Percentiles rank a stretch among this genome's conserved stretches.
phyloP scores from a whole-genome alignment of 768 basidiomycete species.

The Trametes cubensis region DNA sequence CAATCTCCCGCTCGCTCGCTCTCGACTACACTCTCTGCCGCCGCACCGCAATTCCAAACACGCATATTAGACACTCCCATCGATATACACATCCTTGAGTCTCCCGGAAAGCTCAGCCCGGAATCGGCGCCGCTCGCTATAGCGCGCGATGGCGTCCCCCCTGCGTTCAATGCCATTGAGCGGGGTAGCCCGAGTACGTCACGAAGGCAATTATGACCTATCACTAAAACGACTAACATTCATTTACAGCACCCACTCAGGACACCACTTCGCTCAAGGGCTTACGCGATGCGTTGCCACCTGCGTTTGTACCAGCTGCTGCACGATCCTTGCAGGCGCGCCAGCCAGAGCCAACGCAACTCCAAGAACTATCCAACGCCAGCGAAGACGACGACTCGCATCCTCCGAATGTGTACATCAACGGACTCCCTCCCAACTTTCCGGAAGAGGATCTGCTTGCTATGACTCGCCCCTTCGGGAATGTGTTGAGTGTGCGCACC shows the following conservation, averaged over 20 bases:
- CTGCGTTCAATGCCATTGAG: background rate
- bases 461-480: conserved; percentile 72
- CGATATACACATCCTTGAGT: conserved; percentile 19
- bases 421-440: conserved; percentile 82
- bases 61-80: conserved; percentile 26
- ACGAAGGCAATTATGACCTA: too few species aligned
- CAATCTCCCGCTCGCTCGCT: conserved; percentile 12
- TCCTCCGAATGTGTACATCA: conserved; percentile 82
- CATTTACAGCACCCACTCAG: conserved; percentile 5
- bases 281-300: conserved; percentile 3
- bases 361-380: background rate
- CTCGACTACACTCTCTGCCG: conserved; percentile 20
- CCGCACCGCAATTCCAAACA: conserved; percentile 23
- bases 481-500: conserved; percentile 75
- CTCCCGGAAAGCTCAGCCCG: conserved; percentile 17
- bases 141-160: background rate
- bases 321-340: background rate
- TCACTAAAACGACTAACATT: background rate
- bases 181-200: conserved; percentile 16
- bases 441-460: conserved; percentile 78
- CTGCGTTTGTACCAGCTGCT: conserved; percentile 15
- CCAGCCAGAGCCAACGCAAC: background rate
- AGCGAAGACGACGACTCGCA: conserved; percentile 7
- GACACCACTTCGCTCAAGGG: background rate
- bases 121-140: background rate